phyloP scores from a whole-genome alignment of 345 rosid genomes.

The Citrus sp. region DNA sequence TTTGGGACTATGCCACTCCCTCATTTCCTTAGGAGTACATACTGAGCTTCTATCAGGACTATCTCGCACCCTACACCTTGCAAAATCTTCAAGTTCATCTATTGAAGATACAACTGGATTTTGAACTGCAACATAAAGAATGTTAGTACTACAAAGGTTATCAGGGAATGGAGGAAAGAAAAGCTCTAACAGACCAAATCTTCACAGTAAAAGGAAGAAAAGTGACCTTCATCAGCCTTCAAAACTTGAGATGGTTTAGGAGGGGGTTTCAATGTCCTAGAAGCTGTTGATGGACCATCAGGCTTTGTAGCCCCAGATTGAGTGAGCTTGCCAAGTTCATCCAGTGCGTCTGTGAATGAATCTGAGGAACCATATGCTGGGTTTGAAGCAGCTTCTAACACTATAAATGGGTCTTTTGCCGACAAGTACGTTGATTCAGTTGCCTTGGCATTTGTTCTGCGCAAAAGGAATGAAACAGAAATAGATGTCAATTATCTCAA shows the following conservation, averaged over 20 bases:
- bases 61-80: constrained; percentile 44
- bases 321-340: constrained; percentile 44
- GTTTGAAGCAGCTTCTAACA: constrained; percentile 54
- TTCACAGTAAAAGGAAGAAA: constrained; percentile 13
- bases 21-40: constrained; percentile 14
- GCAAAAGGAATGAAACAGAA: neutral
- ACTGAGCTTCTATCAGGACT: constrained; percentile 27
- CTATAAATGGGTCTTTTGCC: constrained; percentile 58
- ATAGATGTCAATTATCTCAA: neutral
- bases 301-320: constrained; percentile 33
- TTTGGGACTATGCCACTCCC: constrained; percentile 15
- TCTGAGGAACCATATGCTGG: constrained; percentile 33
- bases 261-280: constrained; percentile 54
- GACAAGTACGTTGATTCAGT: constrained; percentile 30
- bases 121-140: constrained; percentile 42
- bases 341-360: constrained; percentile 48
- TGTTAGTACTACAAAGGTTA: constrained; percentile 16
- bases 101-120: constrained; percentile 46
- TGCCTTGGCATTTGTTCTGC: constrained; percentile 27
- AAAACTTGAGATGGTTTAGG: constrained; percentile 58
- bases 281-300: constrained; percentile 27
- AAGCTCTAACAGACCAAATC: neutral
- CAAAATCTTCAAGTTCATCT: constrained; percentile 79
- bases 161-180: neutral
- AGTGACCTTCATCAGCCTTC: constrained; percentile 52